Percentiles rank a stretch among this genome's conserved stretches.
These are phyloP conservation scores for Clarireedia homoeocarpa DNA, from an alignment of 2,329 filamentous ascomycete species.

Conservation along the genomic window DNA sequence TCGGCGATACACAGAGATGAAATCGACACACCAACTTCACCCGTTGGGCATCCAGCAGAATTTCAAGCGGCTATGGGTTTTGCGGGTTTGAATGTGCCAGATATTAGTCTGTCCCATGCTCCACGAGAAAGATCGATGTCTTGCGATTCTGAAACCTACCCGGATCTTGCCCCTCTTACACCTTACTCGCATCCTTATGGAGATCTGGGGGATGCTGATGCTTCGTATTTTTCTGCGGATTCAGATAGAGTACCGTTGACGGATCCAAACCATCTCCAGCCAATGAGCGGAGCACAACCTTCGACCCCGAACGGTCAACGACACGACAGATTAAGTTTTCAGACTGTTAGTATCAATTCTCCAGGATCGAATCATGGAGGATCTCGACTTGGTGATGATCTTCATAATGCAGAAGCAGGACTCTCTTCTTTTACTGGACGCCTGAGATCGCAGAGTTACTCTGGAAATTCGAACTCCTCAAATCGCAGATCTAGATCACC, in stretches of 20 bases:
- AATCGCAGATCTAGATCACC: slow-evolving; percentile 46
- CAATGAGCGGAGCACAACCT: slow-evolving; percentile 41
- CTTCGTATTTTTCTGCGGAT: slow-evolving; percentile 33
- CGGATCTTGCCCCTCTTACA: slow-evolving; percentile 14
- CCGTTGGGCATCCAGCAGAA: slow-evolving; percentile 25
- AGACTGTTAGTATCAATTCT: slow-evolving; percentile 44
- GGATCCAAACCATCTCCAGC: slow-evolving; percentile 45
- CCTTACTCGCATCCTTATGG: slow-evolving; percentile 15
- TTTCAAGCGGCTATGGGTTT: slow-evolving; percentile 30
- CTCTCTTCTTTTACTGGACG: slow-evolving; percentile 31
- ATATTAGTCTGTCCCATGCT: slow-evolving; percentile 26
- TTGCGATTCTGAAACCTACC: slow-evolving; percentile 23
- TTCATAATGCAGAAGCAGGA: slow-evolving; percentile 52
- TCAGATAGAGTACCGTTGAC: slow-evolving; percentile 55
- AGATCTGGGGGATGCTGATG: slow-evolving; percentile 18
- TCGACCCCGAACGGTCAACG: slow-evolving; percentile 33
- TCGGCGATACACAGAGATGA: slow-evolving; percentile 13
- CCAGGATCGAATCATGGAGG: slow-evolving; percentile 31
- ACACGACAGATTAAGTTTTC: slow-evolving; percentile 43
- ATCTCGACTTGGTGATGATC: slow-evolving; percentile 52
- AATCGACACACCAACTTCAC: slow-evolving; percentile 20
- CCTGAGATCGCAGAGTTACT: slow-evolving; percentile 47
- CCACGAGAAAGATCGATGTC: slow-evolving; percentile 18
- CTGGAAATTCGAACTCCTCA: slow-evolving; percentile 45
- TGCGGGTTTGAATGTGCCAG: slow-evolving; percentile 28